A percentile compares a stretch with the other conserved stretches of the same genome.
These are phyloP conservation scores for Chaetomium sp. DNA, from an alignment of 2,329 filamentous ascomycete species.

Conservation along the genomic window DNA sequence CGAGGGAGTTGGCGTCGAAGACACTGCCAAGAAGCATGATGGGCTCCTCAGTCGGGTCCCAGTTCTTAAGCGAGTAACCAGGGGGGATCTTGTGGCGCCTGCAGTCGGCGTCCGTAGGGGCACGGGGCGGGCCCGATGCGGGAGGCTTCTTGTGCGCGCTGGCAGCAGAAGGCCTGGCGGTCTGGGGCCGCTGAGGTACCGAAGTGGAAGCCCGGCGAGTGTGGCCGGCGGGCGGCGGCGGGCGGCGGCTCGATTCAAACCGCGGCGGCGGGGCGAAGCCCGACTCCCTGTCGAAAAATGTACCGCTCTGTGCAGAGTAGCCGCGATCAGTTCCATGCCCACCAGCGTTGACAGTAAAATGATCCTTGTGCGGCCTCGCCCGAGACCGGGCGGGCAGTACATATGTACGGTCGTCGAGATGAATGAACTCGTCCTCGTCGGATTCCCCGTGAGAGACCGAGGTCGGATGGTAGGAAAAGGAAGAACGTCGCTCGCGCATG, in stretches of 20 bases:
- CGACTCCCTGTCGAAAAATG: conserved; percentile 33
- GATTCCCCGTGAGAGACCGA: conserved; percentile 55
- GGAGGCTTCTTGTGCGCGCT: conserved; percentile 34
- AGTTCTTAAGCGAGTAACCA: conserved; percentile 95
- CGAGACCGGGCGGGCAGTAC: conserved; percentile 47
- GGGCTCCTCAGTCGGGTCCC: conserved; percentile 90
- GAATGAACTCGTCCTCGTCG: conserved; percentile 57
- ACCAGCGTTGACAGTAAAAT: conserved; percentile 41
- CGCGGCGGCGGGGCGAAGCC: conserved; percentile 37
- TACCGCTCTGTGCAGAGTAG: conserved; percentile 48
- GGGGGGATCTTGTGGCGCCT: conserved; percentile 68
- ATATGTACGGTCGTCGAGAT: conserved; percentile 47
- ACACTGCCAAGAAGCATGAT: conserved; percentile 93
- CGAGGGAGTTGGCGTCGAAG: conserved; percentile 93
- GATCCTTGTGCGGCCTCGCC: conserved; percentile 36
- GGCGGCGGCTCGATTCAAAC: conserved; percentile 36
- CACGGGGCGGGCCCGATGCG: conserved; percentile 31
- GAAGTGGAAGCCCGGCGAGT: conserved; percentile 43
- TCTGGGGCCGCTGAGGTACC: conserved; percentile 46
- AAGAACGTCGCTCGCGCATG: conserved; percentile 50
- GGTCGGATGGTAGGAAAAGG: conserved; percentile 53
- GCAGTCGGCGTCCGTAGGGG: conserved; percentile 55
- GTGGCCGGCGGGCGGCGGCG: conserved; percentile 31
- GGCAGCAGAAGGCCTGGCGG: conserved; percentile 37
- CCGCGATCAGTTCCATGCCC: conserved; percentile 54